Conservation (phyloP, 352 stramenopile species). For the Globisporangium iwayamae region DNA sequence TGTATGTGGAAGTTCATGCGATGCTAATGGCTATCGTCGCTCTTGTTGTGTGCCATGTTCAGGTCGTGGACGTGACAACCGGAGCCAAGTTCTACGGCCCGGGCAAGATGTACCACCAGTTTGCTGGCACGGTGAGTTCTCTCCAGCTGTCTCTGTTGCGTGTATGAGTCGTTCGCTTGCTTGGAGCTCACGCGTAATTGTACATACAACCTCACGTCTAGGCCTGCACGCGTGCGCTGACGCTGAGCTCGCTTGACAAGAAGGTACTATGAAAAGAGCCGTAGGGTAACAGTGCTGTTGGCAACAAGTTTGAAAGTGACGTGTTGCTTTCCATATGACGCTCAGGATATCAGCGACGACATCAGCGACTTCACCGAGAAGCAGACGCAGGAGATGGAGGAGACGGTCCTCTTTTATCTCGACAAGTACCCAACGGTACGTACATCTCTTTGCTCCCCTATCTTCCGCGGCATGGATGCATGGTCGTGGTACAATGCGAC, state of each 20-base stretch:
- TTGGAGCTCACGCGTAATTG: not conserved
- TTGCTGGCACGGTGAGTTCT: conserved; percentile 54
- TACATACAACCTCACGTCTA: conserved; percentile 9
- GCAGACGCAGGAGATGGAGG: conserved; percentile 50
- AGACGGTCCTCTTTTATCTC: conserved; percentile 78
- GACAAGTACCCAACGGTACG: conserved; percentile 84
- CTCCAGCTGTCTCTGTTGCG: not conserved
- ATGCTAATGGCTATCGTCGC: conserved; percentile 9
- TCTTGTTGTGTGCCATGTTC: conserved; percentile 2
- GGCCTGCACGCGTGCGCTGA: conserved; percentile 72
- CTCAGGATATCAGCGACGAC: conserved; percentile 72
- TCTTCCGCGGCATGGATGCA: not conserved
- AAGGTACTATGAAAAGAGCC: conserved; percentile 36
- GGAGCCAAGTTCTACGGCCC: conserved; percentile 76
- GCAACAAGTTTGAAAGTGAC: not conserved
- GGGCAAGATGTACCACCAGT: conserved; percentile 70
- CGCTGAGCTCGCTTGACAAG: conserved; percentile 65
- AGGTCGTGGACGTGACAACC: conserved; percentile 68
- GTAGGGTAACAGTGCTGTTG: not conserved
- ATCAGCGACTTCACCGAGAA: conserved; percentile 63
- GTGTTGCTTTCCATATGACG: not conserved
- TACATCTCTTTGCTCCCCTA: not conserved
- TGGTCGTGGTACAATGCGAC: not conserved
- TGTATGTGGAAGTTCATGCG: no score
- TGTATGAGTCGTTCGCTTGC: not conserved